phyloP scores from a whole-genome alignment of 352 stramenopile genomes.

The Globisporangium radiosum region DNA sequence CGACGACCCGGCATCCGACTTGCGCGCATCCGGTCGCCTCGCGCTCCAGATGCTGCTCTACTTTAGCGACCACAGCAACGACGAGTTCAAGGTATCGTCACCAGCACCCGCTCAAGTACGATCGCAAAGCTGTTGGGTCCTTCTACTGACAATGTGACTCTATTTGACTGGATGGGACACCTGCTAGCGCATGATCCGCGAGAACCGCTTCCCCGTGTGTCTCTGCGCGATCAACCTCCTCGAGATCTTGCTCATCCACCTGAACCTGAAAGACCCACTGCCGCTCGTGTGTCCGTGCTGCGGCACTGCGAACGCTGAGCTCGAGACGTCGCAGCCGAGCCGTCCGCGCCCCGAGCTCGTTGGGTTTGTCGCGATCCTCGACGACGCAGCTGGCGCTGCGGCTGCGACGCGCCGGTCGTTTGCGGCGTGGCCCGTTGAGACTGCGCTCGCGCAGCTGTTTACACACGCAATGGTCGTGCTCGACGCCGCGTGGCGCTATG shows the following conservation, averaged over 20 bases:
- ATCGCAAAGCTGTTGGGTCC: no score
- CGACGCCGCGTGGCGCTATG: conserved; percentile 52
- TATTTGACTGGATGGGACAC: neutral
- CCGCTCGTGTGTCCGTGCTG: conserved; percentile 62
- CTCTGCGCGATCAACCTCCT: conserved; percentile 57
- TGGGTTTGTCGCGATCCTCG: conserved; percentile 41
- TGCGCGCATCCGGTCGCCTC: conserved; percentile 50
- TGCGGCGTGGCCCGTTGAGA: conserved; percentile 35
- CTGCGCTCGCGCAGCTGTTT: conserved; percentile 54
- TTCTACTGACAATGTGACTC: neutral
- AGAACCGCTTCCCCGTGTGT: conserved; percentile 69
- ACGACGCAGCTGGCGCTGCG: conserved; percentile 32
- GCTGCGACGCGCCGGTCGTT: conserved; percentile 33
- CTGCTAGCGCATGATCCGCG: conserved; percentile 48
- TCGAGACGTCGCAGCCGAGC: conserved; percentile 44
- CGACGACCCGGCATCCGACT: conserved; percentile 50
- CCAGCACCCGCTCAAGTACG: no score
- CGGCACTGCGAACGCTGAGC: conserved; percentile 56
- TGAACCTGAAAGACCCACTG: conserved; percentile 61
- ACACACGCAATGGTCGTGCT: conserved; percentile 54
- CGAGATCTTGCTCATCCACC: conserved; percentile 59
- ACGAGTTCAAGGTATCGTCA: conserved; percentile 50
- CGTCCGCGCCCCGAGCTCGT: conserved; percentile 45
- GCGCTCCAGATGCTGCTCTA: conserved; percentile 62
- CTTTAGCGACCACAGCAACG: conserved; percentile 58